These are phyloP conservation scores for Sisymbrium altissimum DNA, from an alignment of 345 rosid genomes.

Conservation along the genomic window DNA sequence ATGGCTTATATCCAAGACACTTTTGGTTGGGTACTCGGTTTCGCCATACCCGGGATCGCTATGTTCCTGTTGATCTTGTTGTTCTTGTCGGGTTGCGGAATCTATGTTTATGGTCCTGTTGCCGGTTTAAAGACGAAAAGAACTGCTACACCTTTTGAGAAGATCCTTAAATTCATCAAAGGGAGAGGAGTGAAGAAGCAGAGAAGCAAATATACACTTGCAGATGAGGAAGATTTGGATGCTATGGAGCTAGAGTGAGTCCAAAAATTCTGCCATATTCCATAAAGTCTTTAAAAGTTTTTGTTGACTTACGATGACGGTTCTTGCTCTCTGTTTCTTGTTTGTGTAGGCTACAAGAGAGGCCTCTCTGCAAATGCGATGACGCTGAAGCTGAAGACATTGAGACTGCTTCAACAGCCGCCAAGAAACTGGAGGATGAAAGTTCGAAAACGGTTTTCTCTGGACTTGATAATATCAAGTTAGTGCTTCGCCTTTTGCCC, in stretches of 20 bases:
- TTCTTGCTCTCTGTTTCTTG: background rate
- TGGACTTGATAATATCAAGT: constrained; percentile 43
- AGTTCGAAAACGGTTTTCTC: constrained; percentile 20
- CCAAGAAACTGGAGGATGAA: constrained; percentile 13
- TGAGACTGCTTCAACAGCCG: background rate
- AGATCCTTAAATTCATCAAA: constrained; percentile 40
- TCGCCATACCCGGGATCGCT: constrained; percentile 68
- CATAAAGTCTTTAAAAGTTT: background rate
- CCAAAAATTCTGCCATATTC: background rate
- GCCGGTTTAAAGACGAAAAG: background rate
- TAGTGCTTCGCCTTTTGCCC: constrained; percentile 67
- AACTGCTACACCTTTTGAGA: constrained; percentile 24
- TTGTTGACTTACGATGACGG: background rate
- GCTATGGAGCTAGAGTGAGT: constrained; percentile 77
- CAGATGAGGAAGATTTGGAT: constrained; percentile 42
- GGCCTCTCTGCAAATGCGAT: constrained; percentile 57
- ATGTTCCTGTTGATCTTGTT: constrained; percentile 49
- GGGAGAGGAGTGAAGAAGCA: constrained; percentile 31
- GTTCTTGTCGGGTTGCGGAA: constrained; percentile 55
- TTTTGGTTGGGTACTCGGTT: constrained; percentile 87
- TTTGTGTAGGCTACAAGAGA: constrained; percentile 57
- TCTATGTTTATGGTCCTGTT: constrained; percentile 43
- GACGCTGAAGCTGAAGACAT: constrained; percentile 1
- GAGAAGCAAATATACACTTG: constrained; percentile 37
- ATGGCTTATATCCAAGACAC: constrained; percentile 91